Percentiles rank a stretch among this genome's conserved stretches.
phyloP scores from a whole-genome alignment of 176 grass and related monocot species.

The Aegilops longissima region DNA sequence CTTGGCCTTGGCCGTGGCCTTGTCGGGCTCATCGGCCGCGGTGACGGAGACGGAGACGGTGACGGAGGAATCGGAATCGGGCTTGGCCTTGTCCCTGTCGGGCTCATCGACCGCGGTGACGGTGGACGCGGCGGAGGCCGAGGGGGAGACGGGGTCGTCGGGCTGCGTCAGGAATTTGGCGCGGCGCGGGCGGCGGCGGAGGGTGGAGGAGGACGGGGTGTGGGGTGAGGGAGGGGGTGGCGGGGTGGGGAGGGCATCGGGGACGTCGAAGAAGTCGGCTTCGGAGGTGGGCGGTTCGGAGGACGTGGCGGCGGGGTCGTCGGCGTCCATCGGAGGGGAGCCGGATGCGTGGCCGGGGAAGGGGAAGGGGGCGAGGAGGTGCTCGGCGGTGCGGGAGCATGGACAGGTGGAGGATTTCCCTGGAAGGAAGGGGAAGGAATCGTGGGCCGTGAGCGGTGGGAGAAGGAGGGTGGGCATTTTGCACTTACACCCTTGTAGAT shows the following conservation, averaged over 20 bases:
- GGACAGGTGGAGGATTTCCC: conserved; percentile 20
- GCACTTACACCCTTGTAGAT: not conserved
- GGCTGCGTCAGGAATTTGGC: conserved; percentile 16
- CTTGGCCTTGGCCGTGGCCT: not conserved
- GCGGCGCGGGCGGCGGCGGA: conserved; percentile 38
- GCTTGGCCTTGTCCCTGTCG: not conserved
- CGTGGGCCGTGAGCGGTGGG: not conserved
- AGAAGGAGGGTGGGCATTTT: conserved; percentile 14
- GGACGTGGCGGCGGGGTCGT: not conserved
- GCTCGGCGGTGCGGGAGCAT: not conserved
- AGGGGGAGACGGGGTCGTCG: not conserved
- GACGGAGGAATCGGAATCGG: no score
- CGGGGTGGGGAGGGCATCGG: conserved; percentile 22
- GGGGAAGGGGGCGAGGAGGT: not conserved
- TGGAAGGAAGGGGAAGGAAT: not conserved
- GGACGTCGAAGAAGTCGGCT: conserved; percentile 47
- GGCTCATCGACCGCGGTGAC: conserved; percentile 27
- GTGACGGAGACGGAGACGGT: conserved; percentile 1
- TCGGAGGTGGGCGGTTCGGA: not conserved
- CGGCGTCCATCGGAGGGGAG: conserved; percentile 32
- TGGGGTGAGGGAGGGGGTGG: not conserved
- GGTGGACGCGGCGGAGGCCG: conserved; percentile 18
- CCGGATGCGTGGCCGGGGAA: not conserved
- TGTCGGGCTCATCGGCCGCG: conserved; percentile 12
- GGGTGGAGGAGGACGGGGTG: conserved; percentile 26